Evolutionary conservation across 83 land plant genomes (phyloP), one percentile per base, ranked within the genome.

Genomic region (Larix sibirica): DNA sequence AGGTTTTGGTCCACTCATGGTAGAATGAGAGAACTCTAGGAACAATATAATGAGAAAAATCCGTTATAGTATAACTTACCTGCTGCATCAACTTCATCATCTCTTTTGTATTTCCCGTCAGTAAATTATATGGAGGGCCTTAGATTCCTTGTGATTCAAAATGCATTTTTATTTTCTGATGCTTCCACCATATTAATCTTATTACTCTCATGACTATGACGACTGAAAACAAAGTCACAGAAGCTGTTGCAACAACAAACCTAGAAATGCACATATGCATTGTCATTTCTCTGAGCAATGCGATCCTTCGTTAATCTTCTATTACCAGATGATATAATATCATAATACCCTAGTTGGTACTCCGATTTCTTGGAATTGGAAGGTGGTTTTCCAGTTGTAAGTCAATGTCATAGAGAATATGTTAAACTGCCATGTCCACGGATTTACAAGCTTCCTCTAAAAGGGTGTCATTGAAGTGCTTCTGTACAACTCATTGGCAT

Each of bases 1-100:
- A 92, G 71, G 90, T 89, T 83, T 92, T 90, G 83, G 88, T 90
- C 96, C 95, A 94, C 26, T 90, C 92, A 76, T 89, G 91, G 79
- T 89, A 88, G 85, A 90, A 90, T 36, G 96, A 71, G 31, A 94
- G 90, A 69, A 90, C 95, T 84, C 96, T 83, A 13, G 93, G 96
- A 56, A 92, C 88, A 56, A 92, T 90, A 80, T 90, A 88, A 86
- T 94, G 95, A 36, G 93, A 92, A 62, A 80, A 65, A 38, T 88
- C 90, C 87, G 92, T 89, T 40, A 90, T 89, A 10, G 84, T 87
- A 66, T 93, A 84, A 13, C 93, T 83, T 36, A 93, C 95, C 14
- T 94, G 85, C 62, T 87, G 28, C 91, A 87, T 89, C 74, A 92
- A 42, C 38, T 83, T 68, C 23, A 86, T 89, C 81, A 92, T 86